Evolutionary conservation across 441 rosid species (phyloP).

Genomic region (Dalechampia spathulata): DNA sequence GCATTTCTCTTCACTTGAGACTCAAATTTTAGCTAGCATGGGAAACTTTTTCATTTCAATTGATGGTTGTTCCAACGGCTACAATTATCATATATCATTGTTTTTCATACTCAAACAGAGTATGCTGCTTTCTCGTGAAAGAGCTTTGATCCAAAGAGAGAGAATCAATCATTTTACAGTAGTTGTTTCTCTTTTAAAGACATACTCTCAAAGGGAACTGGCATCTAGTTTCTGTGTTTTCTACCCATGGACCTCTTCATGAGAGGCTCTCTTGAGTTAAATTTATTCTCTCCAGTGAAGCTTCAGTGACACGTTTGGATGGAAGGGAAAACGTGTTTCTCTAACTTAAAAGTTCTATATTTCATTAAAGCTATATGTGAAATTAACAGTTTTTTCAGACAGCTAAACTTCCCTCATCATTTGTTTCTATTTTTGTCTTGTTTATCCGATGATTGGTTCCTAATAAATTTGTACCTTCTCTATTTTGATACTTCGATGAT

Average conservation of each 20-base stretch:
- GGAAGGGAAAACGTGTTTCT: neutral
- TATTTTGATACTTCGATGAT: slow-evolving; percentile 5
- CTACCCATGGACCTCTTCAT: slow-evolving; percentile 1
- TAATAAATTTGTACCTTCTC: neutral
- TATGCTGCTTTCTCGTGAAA: neutral
- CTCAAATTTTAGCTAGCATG: neutral
- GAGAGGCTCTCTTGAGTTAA: neutral
- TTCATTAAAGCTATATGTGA: neutral
- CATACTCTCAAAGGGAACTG: neutral
- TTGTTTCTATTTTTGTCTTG: no score
- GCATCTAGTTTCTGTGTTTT: neutral
- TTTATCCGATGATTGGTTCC: neutral
- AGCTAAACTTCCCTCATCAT: neutral
- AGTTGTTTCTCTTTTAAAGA: no score
- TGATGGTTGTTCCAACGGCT: neutral
- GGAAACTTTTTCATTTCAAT: neutral
- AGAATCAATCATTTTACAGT: no score
- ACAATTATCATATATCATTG: neutral
- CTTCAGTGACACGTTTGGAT: neutral
- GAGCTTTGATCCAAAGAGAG: no score
- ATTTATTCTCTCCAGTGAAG: neutral
- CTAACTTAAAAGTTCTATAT: neutral
- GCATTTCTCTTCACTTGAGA: neutral
- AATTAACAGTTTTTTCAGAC: neutral
- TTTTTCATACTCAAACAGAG: neutral